Evolutionary conservation across 805 yeast species (phyloP).

Genomic region (Zygosaccharomyces siamensis): DNA sequence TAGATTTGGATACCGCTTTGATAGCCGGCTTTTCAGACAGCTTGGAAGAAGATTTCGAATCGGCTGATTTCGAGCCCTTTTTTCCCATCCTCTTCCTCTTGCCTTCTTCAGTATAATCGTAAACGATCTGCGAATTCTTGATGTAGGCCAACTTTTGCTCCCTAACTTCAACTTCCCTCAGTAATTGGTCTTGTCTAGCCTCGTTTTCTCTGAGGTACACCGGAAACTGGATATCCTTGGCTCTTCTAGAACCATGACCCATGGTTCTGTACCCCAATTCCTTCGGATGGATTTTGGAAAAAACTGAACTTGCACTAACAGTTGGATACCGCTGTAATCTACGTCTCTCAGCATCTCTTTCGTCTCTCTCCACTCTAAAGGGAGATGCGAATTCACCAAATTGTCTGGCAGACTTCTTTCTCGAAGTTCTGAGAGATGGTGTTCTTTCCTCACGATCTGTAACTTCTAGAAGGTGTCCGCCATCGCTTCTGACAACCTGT

Average conservation of each 20-base stretch:
- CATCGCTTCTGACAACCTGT: conserved; percentile 7
- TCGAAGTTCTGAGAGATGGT: neutral
- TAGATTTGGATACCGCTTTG: neutral
- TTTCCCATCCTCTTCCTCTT: neutral
- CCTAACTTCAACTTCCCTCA: conserved; percentile 21
- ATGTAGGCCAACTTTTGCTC: conserved; percentile 23
- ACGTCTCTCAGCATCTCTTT: conserved; percentile 16
- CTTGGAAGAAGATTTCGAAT: neutral
- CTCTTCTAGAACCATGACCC: conserved; percentile 17
- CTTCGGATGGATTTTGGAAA: conserved; percentile 17
- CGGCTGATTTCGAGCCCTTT: neutral
- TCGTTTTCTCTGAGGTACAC: conserved; percentile 26
- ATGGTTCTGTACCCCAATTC: conserved; percentile 28
- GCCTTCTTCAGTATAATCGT: conserved; percentile 6
- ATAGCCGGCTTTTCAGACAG: neutral
- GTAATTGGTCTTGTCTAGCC: conserved; percentile 21
- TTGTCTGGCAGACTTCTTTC: neutral
- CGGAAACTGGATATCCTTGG: conserved; percentile 33
- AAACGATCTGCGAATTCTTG: conserved; percentile 23
- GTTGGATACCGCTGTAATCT: conserved; percentile 27
- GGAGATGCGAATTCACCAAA: conserved; percentile 18
- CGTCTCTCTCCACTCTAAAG: conserved; percentile 17
- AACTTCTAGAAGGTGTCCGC: neutral
- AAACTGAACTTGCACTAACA: conserved; percentile 26
- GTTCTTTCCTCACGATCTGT: neutral